Base-by-base conservation (phyloP, 2,329 filamentous ascomycete species). In the Polytolypa hystricis region DNA sequence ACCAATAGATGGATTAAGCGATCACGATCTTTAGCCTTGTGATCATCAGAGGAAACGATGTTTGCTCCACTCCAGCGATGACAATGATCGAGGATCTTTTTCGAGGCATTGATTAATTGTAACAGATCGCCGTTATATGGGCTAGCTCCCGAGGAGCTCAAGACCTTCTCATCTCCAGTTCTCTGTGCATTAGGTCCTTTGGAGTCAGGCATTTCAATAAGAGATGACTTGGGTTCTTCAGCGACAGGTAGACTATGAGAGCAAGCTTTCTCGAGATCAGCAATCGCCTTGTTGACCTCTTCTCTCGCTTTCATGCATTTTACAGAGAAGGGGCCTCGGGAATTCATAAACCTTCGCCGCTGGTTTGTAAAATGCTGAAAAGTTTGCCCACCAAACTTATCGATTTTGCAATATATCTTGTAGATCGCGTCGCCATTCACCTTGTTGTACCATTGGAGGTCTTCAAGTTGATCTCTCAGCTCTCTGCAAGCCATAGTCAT, bases 351-450 rank as follows among this genome's bases (percentile, higher is more conserved):
- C 11, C 3, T 5, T 4, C 21, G 15, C 25, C 11, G n/a, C 31
- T 18, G 16, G 4, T 20, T 9, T 9, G 15, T n/a, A 17, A 14
- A 21, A 21, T 17, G 18, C 10, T n/a, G 8, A 14, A 21, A 5
- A 26, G 12, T 26, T 30, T 28, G 14, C 10, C n/a, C 27, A 8
- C 19, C 17, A 17, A 21, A 11, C 9, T 23, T 21, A 10, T 33
- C 28, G 21, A 38, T 14, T 27, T 41, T 46, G 16, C 19, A 12
- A 30, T 34, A 35, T 8, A 46, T 30, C 27, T 40, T 44, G 7
- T 30, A n/a, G n/a, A 47, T 37, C 10, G 42, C 48, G 29, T 49
- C 39, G 9, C 34, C 14, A 32, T 51, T 52, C 23, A 51, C 40
- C 10, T 38, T 40, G 23, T 34, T 39, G 27, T 40, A 48, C 39